Conservation (phyloP, 1,284 basidiomycete genomes). For the Trametes sp. region DNA sequence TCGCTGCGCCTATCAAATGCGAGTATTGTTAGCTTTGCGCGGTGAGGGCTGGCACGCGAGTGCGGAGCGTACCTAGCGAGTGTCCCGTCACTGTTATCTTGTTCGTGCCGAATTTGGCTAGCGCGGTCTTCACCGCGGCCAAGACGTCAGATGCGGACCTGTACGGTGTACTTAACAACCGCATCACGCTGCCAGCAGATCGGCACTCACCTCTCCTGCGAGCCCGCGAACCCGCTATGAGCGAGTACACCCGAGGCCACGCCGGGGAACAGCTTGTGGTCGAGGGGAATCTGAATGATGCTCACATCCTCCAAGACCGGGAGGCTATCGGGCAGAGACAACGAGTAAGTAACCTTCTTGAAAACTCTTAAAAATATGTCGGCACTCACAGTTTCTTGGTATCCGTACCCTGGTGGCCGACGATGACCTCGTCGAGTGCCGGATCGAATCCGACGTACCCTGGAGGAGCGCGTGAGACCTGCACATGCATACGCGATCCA, state of each 20-base stretch:
- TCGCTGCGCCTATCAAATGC: slow-evolving; percentile 49
- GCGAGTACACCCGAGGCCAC: slow-evolving; percentile 54
- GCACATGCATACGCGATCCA: slow-evolving; percentile 13
- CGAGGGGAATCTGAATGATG: slow-evolving; percentile 38
- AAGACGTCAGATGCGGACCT: slow-evolving; percentile 48
- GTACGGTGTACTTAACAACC: not conserved
- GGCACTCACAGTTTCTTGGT: slow-evolving; percentile 50
- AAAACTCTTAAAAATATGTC: not conserved
- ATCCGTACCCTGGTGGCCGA: slow-evolving; percentile 63
- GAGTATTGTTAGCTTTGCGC: not conserved
- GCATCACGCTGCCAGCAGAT: no score
- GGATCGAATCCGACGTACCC: slow-evolving; percentile 60
- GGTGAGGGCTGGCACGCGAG: not conserved
- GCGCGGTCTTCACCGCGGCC: slow-evolving; percentile 44
- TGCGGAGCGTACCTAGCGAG: slow-evolving; percentile 45
- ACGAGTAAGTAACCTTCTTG: no score
- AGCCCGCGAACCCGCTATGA: slow-evolving; percentile 63
- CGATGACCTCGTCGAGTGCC: slow-evolving; percentile 52
- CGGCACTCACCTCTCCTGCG: slow-evolving; percentile 54
- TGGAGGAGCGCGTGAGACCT: slow-evolving; percentile 24
- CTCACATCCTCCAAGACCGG: slow-evolving; percentile 44
- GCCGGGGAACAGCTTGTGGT: slow-evolving; percentile 61
- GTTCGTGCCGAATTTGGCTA: slow-evolving; percentile 39
- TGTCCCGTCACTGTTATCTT: slow-evolving; percentile 48
- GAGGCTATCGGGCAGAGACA: slow-evolving; percentile 26